Evolutionary conservation across 1,284 basidiomycete species (phyloP).

Genomic region (Irpex lacteus): DNA sequence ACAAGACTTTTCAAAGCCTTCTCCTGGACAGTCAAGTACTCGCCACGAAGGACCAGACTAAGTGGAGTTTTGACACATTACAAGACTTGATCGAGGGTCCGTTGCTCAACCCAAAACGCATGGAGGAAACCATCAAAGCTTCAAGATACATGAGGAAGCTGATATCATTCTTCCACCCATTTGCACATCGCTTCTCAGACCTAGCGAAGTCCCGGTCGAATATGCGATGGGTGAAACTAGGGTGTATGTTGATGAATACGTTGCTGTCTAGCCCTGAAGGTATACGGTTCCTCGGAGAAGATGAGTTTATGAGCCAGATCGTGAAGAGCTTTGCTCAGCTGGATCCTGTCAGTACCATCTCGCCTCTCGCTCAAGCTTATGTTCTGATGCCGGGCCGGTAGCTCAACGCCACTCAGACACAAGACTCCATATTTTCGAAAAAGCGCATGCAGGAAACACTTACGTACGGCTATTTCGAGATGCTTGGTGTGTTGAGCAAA

Average conservation of each 20-base stretch:
- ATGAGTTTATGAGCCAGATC: slow-evolving; percentile 85
- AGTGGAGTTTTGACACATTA: slow-evolving; percentile 91
- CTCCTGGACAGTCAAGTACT: slow-evolving; percentile 89
- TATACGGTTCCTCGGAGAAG: slow-evolving; percentile 80
- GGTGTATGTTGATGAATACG: slow-evolving; percentile 80
- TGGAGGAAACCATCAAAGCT: slow-evolving; percentile 94
- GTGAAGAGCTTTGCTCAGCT: slow-evolving; percentile 89
- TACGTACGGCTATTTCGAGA: slow-evolving; percentile 92
- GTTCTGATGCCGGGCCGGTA: slow-evolving; percentile 24
- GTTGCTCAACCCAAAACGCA: slow-evolving; percentile 85
- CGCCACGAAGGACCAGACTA: slow-evolving; percentile 84
- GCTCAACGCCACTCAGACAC: slow-evolving; percentile 66
- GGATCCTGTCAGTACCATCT: slow-evolving; percentile 67
- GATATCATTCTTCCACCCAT: slow-evolving; percentile 92
- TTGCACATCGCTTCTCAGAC: slow-evolving; percentile 82
- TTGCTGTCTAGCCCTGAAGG: slow-evolving; percentile 86
- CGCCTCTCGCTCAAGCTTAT: neutral
- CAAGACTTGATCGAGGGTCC: slow-evolving; percentile 93
- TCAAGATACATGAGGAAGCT: slow-evolving; percentile 86
- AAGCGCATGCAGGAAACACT: slow-evolving; percentile 81
- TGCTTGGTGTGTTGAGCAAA: slow-evolving; percentile 90
- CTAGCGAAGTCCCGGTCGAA: slow-evolving; percentile 60
- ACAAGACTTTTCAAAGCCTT: slow-evolving; percentile 81
- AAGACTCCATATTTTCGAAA: slow-evolving; percentile 86
- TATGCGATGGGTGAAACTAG: slow-evolving; percentile 81